These are phyloP conservation scores for Takakia lepidozioides DNA, from an alignment of 225 moss, liverwort and hornwort species.

Conservation along the genomic window DNA sequence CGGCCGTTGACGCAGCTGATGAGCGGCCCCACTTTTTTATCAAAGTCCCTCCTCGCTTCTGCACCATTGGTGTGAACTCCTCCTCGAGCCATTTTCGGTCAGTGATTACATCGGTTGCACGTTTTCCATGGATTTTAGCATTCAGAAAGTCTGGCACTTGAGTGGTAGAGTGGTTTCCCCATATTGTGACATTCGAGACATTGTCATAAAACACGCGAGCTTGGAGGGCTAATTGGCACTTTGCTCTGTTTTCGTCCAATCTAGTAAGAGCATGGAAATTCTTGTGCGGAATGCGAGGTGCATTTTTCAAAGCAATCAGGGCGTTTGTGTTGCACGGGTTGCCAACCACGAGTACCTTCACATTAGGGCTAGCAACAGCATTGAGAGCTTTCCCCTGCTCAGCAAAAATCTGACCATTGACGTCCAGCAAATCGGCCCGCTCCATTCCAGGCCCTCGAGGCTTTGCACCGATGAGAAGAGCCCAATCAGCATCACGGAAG, in stretches of 20 bases:
- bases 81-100: constrained; percentile 84
- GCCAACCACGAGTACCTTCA: constrained; percentile 92
- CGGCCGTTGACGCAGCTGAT: constrained; percentile 93
- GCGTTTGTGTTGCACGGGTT: constrained; percentile 98
- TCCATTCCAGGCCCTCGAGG: constrained; percentile 95
- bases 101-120: constrained; percentile 71
- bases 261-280: constrained; percentile 93
- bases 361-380: constrained; percentile 65
- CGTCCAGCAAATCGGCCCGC: constrained; percentile 70
- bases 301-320: constrained; percentile 87
- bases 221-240: constrained; percentile 91
- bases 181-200: constrained; percentile 89
- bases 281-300: constrained; percentile 53
- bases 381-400: constrained; percentile 76
- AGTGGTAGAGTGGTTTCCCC: constrained; percentile 97
- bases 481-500: constrained; percentile 83
- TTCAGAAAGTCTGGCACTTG: constrained; percentile 98
- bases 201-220: constrained; percentile 95
- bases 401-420: constrained; percentile 85
- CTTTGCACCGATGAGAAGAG: constrained; percentile 87
- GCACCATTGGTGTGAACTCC: constrained; percentile 88
- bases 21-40: constrained; percentile 95
- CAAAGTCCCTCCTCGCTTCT: constrained; percentile 83
- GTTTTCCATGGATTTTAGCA: constrained; percentile 70
- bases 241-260: constrained; percentile 92